These are phyloP conservation scores for Pochonia chlamydosporia DNA, from an alignment of 2,329 filamentous ascomycete genomes.

Conservation along the genomic window DNA sequence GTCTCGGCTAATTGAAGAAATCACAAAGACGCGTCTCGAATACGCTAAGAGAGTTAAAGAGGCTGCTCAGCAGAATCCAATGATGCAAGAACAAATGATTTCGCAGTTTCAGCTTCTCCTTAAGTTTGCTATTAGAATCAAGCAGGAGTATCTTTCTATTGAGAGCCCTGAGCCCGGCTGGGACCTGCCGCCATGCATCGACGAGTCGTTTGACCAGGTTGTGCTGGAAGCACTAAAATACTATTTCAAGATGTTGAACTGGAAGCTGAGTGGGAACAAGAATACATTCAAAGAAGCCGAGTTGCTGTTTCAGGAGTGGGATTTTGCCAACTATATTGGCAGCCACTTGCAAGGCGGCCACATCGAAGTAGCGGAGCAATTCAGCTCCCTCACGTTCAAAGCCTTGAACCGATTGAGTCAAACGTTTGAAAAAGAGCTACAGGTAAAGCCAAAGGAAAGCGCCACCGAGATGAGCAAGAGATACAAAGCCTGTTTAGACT, in stretches of 20 bases:
- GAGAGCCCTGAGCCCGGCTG: slow-evolving; percentile 85
- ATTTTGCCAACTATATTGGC: slow-evolving; percentile 91
- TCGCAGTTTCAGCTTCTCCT: slow-evolving; percentile 91
- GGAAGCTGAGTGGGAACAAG: slow-evolving; percentile 95
- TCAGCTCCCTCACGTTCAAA: slow-evolving; percentile 89
- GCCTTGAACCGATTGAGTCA: slow-evolving; percentile 80
- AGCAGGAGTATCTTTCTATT: slow-evolving; percentile 78
- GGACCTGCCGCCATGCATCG: slow-evolving; percentile 93
- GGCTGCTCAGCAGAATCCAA: slow-evolving; percentile 80
- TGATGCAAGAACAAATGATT: slow-evolving; percentile 98
- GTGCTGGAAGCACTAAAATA: slow-evolving; percentile 92
- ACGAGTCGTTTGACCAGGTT: slow-evolving; percentile 90
- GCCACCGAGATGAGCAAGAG: slow-evolving; percentile 89
- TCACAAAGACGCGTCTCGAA: slow-evolving; percentile 83
- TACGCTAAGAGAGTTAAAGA: slow-evolving; percentile 97
- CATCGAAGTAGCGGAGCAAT: slow-evolving; percentile 95
- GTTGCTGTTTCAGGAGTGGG: slow-evolving; percentile 95
- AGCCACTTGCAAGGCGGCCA: slow-evolving; percentile 88
- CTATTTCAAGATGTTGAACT: slow-evolving; percentile 98
- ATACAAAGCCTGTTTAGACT: slow-evolving; percentile 93
- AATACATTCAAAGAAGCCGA: slow-evolving; percentile 99
- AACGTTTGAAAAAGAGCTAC: slow-evolving; percentile 88
- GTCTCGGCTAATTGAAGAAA: slow-evolving; percentile 90
- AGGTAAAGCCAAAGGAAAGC: slow-evolving; percentile 77
- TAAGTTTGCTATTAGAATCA: slow-evolving; percentile 87